phyloP scores from a whole-genome alignment of 2,329 filamentous ascomycete species.

The Penicillium hordei region DNA sequence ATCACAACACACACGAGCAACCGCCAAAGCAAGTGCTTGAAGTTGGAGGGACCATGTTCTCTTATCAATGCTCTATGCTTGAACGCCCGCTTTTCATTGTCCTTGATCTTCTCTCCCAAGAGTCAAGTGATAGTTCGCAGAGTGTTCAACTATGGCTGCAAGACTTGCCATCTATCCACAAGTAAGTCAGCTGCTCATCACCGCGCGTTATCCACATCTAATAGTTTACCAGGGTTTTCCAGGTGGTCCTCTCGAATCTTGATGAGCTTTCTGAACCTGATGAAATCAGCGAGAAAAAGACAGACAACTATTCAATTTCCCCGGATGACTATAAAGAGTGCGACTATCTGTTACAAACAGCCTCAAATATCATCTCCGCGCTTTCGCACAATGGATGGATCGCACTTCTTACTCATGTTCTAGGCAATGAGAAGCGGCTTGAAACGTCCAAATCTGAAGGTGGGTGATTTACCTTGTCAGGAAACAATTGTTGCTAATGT shows the following conservation, averaged over 20 bases:
- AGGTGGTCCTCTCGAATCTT: slow-evolving; percentile 37
- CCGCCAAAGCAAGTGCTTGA: slow-evolving; percentile 35
- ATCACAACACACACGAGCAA: slow-evolving; percentile 40
- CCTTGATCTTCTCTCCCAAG: slow-evolving; percentile 73
- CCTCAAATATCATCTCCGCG: slow-evolving; percentile 70
- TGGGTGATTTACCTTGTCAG: slow-evolving; percentile 16
- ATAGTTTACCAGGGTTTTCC: slow-evolving; percentile 34
- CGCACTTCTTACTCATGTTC: slow-evolving; percentile 63
- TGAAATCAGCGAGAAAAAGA: slow-evolving; percentile 16
- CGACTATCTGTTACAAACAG: slow-evolving; percentile 72
- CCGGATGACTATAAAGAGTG: slow-evolving; percentile 71
- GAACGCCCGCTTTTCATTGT: slow-evolving; percentile 78
- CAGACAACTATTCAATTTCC: slow-evolving; percentile 49
- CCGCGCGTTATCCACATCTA: slow-evolving; percentile 12
- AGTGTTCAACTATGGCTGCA: slow-evolving; percentile 80
- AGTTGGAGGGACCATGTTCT: slow-evolving; percentile 29
- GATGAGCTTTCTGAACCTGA: slow-evolving; percentile 33
- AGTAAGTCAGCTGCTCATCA: slow-evolving; percentile 35
- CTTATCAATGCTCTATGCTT: slow-evolving; percentile 61
- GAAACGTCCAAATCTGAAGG: slow-evolving; percentile 53
- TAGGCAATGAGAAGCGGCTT: slow-evolving; percentile 50
- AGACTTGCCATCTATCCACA: slow-evolving; percentile 51
- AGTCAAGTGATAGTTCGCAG: slow-evolving; percentile 71
- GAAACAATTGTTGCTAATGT: slow-evolving; percentile 1
- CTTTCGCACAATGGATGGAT: slow-evolving; percentile 69